Percentiles rank a stretch among this genome's conserved stretches.
These are phyloP conservation scores for Saccharomycopsis javanensis DNA, from an alignment of 805 yeast genomes.

Conservation along the genomic window DNA sequence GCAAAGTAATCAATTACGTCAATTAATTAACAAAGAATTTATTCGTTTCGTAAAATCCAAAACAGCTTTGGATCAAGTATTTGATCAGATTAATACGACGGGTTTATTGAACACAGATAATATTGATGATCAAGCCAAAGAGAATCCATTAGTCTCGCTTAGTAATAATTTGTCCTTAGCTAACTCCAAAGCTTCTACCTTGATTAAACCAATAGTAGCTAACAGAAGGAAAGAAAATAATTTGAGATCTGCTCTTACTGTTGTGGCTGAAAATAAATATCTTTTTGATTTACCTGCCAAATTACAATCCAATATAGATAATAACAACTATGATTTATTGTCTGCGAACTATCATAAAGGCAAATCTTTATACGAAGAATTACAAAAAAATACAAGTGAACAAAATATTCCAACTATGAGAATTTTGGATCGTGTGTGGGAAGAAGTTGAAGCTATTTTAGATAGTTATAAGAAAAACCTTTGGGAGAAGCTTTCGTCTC, in stretches of 20 bases:
- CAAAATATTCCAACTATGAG: conserved; percentile 24
- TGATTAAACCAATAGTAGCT: conserved; percentile 51
- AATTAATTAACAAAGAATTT: conserved; percentile 49
- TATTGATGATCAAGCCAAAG: conserved; percentile 24
- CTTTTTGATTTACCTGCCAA: conserved; percentile 50
- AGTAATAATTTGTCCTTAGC: conserved; percentile 39
- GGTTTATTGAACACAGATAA: conserved; percentile 22
- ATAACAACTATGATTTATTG: conserved; percentile 48
- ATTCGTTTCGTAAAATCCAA: conserved; percentile 57
- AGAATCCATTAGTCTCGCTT: conserved; percentile 27
- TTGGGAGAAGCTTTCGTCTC: conserved; percentile 39
- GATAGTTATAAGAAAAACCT: conserved; percentile 41
- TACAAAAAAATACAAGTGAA: conserved; percentile 3
- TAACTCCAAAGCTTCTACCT: conserved; percentile 40
- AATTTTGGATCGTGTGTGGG: conserved; percentile 46
- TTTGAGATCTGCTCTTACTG: conserved; percentile 38
- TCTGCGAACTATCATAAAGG: conserved; percentile 50
- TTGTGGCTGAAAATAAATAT: conserved; percentile 42
- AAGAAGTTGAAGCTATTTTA: conserved; percentile 43
- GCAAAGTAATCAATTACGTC: conserved; percentile 40
- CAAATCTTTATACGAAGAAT: conserved; percentile 22
- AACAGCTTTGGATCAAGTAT: conserved; percentile 51
- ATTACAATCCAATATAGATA: conserved; percentile 33
- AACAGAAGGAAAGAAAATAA: conserved; percentile 39
- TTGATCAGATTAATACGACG: conserved; percentile 39